Base-by-base conservation (phyloP, 2,329 filamentous ascomycete genomes). In the Clarireedia homoeocarpa region DNA sequence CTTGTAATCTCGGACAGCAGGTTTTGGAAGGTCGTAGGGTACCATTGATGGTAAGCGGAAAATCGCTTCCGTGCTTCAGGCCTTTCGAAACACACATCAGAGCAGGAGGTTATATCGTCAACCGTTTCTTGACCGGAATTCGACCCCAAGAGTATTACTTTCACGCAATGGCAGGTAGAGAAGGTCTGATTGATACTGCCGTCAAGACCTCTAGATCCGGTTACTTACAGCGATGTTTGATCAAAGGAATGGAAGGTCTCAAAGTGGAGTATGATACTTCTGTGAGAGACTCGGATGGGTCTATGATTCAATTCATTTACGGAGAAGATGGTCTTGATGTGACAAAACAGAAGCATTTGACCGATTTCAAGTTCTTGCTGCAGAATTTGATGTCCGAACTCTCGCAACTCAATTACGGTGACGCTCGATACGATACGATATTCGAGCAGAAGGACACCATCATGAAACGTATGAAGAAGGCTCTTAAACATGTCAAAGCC, bases 131-230 rank as follows among this genome's bases (percentile, higher is more conserved):
- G 78, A 99, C 95, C 24, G 94, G 94, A 58, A 94, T 99, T 59
- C 85, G 92, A 54, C 94, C 94, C 4, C 94, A 99, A 68, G 95
- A 99, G 71, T 99, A 96, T 72, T 99, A 92, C 71, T 99, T 99
- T 77, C 94, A 99, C 81, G 91, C 95, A 72, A 99, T 99, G 95
- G 94, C 92, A 68, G 95, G 95, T 65, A 84, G 94, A 74, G 95
- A 99, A 79, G 94, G 94, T 77, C 77, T 99, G 62, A 99, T 99
- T 69, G 94, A 99, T 80, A 99, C 94, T 20, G 94, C 94, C 61
- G 94, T 99, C 71, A 99, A 99, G 75, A 99, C 94, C 1, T 95
- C 92, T 9, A 86, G 94, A 68, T 97, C 94, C 27, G 95, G 94
- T 59, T 99, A 99, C 69, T 77, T 99, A 51, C 94, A 99, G 71